phyloP scores from a whole-genome alignment of 2,329 filamentous ascomycete genomes.

The Claviceps spartinae region DNA sequence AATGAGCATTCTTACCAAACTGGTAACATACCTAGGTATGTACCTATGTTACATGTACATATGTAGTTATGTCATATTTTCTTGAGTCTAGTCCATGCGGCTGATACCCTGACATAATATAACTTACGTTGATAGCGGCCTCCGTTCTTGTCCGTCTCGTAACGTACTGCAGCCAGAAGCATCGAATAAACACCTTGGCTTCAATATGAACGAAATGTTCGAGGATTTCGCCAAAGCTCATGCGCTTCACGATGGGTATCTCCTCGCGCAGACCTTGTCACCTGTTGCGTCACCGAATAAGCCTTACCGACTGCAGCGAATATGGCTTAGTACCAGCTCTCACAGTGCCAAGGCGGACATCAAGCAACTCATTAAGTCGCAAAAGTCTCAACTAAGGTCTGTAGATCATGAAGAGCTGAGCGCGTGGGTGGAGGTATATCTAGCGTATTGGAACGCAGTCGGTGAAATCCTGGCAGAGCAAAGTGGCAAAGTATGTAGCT shows the following conservation, averaged over 20 bases:
- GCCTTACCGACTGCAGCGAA: constrained; percentile 51
- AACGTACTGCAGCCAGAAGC: neutral
- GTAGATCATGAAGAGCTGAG: constrained; percentile 54
- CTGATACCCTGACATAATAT: neutral
- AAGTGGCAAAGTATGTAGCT: constrained; percentile 21
- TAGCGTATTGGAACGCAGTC: constrained; percentile 70
- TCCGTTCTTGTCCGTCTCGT: neutral
- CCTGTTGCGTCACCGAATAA: constrained; percentile 52
- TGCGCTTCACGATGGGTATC: constrained; percentile 50
- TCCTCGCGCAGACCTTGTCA: constrained; percentile 60
- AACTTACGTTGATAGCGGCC: neutral
- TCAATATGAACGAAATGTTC: constrained; percentile 59
- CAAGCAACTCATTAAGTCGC: constrained; percentile 55
- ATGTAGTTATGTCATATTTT: neutral
- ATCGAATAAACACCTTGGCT: neutral
- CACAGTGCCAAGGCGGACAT: constrained; percentile 56
- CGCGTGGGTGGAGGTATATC: constrained; percentile 81
- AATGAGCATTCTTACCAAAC: neutral
- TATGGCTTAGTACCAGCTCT: constrained; percentile 58
- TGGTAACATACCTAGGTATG: neutral
- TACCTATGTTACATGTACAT: neutral
- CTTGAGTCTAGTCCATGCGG: neutral
- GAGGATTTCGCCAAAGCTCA: constrained; percentile 60
- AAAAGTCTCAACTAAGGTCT: constrained; percentile 35
- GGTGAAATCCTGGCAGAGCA: constrained; percentile 53